Evolutionary conservation across 805 yeast species (phyloP), one percentile per base, ranked within the genome.

Genomic region (Starmerella tilneyi): DNA sequence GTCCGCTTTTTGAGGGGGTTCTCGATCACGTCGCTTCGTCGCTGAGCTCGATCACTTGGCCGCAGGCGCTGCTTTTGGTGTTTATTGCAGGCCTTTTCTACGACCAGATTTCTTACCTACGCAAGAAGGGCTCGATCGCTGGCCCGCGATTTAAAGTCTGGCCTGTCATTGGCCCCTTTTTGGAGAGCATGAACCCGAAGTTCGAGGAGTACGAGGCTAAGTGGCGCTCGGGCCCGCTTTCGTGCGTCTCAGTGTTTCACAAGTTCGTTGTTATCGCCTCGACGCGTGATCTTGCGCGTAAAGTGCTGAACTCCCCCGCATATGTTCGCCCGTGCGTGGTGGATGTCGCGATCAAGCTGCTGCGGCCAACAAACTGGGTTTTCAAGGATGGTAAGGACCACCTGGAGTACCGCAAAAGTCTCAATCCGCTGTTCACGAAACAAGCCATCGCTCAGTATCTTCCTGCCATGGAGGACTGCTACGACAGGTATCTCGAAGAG

Each of bases 321-420:
- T 92, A 73, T 60, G 96, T 86, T 50, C 86, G 86, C 65, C 98
- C 98, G 5, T 92, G 98, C 69, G 95, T 92, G 49, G 98, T 92
- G 53, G 98, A 92, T 62, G 97, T 86, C 44, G 98, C 98, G 17
- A 73, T 79, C 52, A 92, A 92, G 67, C 84, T 92, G 54, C 70
- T 92, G 59, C 78, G 97, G 66, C 96, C 97, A 38, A 73, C 89
- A 37, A 92, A 89, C 70, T 92, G 98, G 98, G 98, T 92, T 29
- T 92, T 92, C 64, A 67, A 86, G 59, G 98, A 92, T 60, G 98
- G 98, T 56, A 86, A 86, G 67, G 94, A 79, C 27, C 98, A 92
- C 59, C 77, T 79, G 47, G 98, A 92, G 65, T 92, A 89, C 68
- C 79, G 98, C 67, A 79, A 78, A 63, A 79, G 92, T 12, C 70